Percentiles rank a stretch among this genome's conserved stretches.
These are phyloP conservation scores for Cymodocea nodosa DNA, from an alignment of 116 monocot species.

Conservation along the genomic window DNA sequence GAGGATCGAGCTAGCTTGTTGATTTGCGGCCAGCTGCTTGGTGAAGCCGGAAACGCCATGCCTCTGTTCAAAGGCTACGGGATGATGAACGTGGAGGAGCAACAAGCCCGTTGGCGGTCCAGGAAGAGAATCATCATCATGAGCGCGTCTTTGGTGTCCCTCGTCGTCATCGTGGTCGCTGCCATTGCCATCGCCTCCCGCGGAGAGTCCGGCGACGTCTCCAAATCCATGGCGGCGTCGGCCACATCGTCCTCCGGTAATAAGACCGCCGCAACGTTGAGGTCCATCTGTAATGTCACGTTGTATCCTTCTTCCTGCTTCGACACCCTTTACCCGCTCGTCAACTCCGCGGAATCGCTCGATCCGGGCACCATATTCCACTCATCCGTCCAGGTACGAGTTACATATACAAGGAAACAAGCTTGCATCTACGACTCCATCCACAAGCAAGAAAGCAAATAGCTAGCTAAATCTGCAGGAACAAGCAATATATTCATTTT, in stretches of 20 bases:
- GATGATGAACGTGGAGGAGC: conserved; percentile 3
- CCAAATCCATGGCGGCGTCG: neutral
- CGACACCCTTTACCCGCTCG: conserved; percentile 8
- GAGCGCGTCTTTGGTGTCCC: conserved; percentile 10
- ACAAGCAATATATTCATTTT: too few species aligned
- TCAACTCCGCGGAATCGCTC: neutral
- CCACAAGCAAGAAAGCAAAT: too few species aligned
- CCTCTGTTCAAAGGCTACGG: neutral
- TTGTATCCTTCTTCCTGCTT: conserved; percentile 25
- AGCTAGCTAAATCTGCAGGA: too few species aligned
- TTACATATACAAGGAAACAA: too few species aligned
- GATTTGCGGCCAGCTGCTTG: too few species aligned
- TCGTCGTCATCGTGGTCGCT: conserved; percentile 9
- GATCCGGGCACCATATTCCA: conserved; percentile 33
- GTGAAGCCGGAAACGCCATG: neutral
- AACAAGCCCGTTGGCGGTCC: conserved; percentile 12
- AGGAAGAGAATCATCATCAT: conserved; percentile 16
- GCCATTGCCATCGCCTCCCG: neutral
- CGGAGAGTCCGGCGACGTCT: neutral
- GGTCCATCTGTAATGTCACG: conserved; percentile 22
- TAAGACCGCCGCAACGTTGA: neutral
- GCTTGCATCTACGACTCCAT: too few species aligned
- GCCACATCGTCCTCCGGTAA: neutral
- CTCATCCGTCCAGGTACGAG: conserved; percentile 11
- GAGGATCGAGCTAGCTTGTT: too few species aligned